A percentile compares a stretch with the other conserved stretches of the same genome.
phyloP scores from a whole-genome alignment of 768 basidiomycete genomes.

The Termitomyces sp. region DNA sequence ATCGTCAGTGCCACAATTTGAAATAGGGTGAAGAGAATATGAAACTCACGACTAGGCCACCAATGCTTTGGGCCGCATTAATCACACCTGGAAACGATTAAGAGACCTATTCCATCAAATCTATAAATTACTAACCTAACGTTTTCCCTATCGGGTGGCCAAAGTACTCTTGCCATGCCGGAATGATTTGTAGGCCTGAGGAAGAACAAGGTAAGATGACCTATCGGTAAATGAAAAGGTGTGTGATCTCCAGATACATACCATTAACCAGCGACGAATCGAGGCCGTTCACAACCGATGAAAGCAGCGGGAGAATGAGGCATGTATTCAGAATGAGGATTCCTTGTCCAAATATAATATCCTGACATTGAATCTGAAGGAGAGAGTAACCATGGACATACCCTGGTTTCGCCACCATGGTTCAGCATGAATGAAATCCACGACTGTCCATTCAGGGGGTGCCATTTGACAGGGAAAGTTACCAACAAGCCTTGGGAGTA shows the following conservation, averaged over 20 bases:
- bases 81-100: constrained; percentile 30
- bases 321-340: constrained; percentile 53
- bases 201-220: constrained; percentile 9
- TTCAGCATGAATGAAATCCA: constrained; percentile 53
- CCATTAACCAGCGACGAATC: constrained; percentile 63
- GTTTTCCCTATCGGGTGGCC: constrained; percentile 42
- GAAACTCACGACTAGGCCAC: constrained; percentile 38
- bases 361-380: too few species aligned
- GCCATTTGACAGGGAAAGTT: constrained; percentile 16
- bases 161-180: constrained; percentile 57
- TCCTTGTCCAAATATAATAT: constrained; percentile 25
- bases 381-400: constrained; percentile 18
- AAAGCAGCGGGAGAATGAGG: constrained; percentile 57
- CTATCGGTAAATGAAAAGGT: neutral
- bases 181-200: constrained; percentile 60
- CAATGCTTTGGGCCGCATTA: constrained; percentile 58
- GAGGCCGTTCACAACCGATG: constrained; percentile 60
- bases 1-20: neutral
- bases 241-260: constrained; percentile 10
- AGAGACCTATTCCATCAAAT: neutral
- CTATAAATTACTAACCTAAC: constrained; percentile 30
- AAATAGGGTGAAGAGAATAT: neutral
- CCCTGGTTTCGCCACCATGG: constrained; percentile 60
- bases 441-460: constrained; percentile 45
- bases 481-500: neutral